These are phyloP conservation scores for Lathyrus oleraceus DNA, from an alignment of 306 rosid genomes.

Conservation along the genomic window DNA sequence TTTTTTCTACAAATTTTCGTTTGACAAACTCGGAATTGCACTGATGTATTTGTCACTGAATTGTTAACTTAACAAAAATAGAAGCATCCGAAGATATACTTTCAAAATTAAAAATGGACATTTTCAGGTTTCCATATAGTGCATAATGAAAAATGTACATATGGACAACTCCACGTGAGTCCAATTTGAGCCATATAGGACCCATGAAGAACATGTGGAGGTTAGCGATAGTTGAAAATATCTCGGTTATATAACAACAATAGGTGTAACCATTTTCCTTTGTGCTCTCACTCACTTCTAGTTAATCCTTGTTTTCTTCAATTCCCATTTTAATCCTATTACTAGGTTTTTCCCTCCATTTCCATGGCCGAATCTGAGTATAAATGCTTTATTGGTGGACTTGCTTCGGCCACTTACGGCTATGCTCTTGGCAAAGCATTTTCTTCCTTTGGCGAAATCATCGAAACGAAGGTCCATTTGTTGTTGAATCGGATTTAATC, in stretches of 20 bases:
- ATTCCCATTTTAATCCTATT: not conserved
- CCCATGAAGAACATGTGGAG: not conserved
- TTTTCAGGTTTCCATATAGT: too few relatives aligned
- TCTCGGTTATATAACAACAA: constrained; percentile 41
- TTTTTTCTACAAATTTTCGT: too few relatives aligned
- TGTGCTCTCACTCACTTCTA: constrained; percentile 38
- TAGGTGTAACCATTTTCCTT: not conserved
- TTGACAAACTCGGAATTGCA: too few relatives aligned
- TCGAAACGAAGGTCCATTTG: constrained; percentile 99
- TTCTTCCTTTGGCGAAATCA: constrained; percentile 60
- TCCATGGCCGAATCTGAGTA: constrained; percentile 72
- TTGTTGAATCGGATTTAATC: constrained; percentile 62
- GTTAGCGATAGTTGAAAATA: constrained; percentile 47
- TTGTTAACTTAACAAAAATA: too few relatives aligned
- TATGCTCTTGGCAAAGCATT: constrained; percentile 74
- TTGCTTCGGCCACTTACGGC: constrained; percentile 93
- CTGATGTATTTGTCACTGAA: too few relatives aligned
- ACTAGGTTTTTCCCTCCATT: constrained; percentile 15
- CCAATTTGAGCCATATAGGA: not conserved
- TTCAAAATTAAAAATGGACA: too few relatives aligned
- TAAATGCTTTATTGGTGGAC: constrained; percentile 95
- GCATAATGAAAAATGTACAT: too few relatives aligned
- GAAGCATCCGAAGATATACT: too few relatives aligned
- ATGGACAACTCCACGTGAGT: not conserved
- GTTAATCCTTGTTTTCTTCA: not conserved